Conservation (phyloP, 768 basidiomycete genomes). For the Boletus tylopilopsis region DNA sequence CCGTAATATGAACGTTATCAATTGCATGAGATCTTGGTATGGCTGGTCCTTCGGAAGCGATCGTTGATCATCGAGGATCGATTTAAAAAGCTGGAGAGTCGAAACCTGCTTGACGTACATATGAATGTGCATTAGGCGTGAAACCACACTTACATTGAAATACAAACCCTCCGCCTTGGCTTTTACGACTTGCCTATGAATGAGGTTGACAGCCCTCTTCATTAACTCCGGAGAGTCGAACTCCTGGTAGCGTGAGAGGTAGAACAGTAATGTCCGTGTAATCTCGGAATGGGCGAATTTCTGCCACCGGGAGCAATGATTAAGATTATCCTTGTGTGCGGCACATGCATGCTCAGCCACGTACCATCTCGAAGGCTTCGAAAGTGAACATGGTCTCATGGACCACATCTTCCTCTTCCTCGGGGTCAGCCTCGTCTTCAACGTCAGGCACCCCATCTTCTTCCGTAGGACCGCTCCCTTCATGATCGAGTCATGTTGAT, state of each 20-base stretch:
- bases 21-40: constrained; percentile 74
- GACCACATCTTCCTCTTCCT: constrained; percentile 59
- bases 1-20: constrained; percentile 84
- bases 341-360: constrained; percentile 25
- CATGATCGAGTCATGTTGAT: constrained; percentile 8
- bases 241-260: constrained; percentile 81
- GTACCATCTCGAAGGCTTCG: constrained; percentile 83
- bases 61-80: constrained; percentile 77
- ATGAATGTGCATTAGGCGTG: constrained; percentile 5
- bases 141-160: constrained; percentile 68
- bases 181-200: constrained; percentile 88
- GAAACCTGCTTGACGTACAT: constrained; percentile 62
- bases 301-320: constrained; percentile 40
- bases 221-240: constrained; percentile 74
- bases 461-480: constrained; percentile 40
- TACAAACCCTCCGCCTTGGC: constrained; percentile 93
- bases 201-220: constrained; percentile 83
- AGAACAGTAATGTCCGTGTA: constrained; percentile 76
- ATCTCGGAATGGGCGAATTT: constrained; percentile 88
- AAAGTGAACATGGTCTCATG: constrained; percentile 90
- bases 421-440: constrained; percentile 58
- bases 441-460: constrained; percentile 67
- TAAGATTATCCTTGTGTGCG: constrained; percentile 13
- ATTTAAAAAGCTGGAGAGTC: constrained; percentile 82
- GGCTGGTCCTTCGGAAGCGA: constrained; percentile 75